These are phyloP conservation scores for Phialophora macrospora DNA, from an alignment of 2,329 filamentous ascomycete species.

Conservation along the genomic window DNA sequence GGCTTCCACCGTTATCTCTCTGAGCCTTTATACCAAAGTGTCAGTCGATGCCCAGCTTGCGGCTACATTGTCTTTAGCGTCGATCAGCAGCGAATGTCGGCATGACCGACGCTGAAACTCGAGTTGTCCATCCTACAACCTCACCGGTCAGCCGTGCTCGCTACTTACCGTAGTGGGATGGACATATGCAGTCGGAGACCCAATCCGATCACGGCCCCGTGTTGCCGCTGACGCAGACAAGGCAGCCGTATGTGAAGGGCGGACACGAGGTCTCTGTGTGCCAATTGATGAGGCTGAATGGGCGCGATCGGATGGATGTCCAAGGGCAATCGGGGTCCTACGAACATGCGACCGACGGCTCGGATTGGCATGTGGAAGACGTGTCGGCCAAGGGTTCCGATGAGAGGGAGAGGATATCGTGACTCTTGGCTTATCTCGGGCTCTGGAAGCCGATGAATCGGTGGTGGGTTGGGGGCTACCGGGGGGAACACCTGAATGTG, in stretches of 20 bases:
- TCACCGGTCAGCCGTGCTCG: constrained; percentile 5
- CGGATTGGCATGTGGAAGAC: not conserved
- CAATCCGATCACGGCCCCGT: not conserved
- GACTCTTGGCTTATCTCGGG: constrained; percentile 8
- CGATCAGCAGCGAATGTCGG: constrained; percentile 40
- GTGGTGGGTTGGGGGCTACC: not conserved
- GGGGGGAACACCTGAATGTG: not conserved
- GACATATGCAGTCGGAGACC: not conserved
- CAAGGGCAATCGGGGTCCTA: not conserved
- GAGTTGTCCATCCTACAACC: not conserved
- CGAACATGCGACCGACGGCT: not conserved
- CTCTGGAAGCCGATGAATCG: constrained; percentile 2
- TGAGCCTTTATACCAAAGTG: not conserved
- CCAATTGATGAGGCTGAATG: constrained; percentile 3
- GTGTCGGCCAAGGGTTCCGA: not conserved
- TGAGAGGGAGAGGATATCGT: too few relatives aligned
- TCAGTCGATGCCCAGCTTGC: not conserved
- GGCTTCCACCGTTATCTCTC: not conserved
- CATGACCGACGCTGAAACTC: constrained; percentile 42
- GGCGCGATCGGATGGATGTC: not conserved
- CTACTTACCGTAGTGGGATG: not conserved
- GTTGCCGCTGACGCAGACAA: not conserved
- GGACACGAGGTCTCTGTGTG: not conserved
- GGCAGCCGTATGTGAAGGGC: not conserved
- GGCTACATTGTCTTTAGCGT: not conserved